A percentile compares a stretch with the other conserved stretches of the same genome.
Evolutionary conservation across 768 basidiomycete species (phyloP).

Genomic region (Lentinula raphanica): DNA sequence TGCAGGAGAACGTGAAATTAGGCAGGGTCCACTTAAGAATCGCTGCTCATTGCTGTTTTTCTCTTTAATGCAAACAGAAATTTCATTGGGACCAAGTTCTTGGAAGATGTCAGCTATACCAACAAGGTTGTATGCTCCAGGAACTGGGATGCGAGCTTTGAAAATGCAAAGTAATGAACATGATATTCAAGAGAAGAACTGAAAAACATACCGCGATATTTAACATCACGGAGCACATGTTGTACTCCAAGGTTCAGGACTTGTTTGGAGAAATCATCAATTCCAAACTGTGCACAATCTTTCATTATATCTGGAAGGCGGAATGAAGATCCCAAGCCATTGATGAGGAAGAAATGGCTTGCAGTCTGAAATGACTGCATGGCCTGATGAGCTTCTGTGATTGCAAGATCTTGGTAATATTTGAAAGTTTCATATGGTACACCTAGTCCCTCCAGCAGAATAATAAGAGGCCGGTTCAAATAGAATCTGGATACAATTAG

Average conservation of each 20-base stretch:
- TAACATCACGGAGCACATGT: constrained; percentile 62
- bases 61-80: constrained; percentile 56
- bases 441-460: constrained; percentile 58
- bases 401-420: constrained; percentile 46
- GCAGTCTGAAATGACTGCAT: constrained; percentile 37
- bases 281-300: constrained; percentile 43
- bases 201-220: constrained; percentile 18
- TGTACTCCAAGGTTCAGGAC: constrained; percentile 50
- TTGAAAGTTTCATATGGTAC: constrained; percentile 50
- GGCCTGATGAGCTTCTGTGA: constrained; percentile 39
- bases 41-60: constrained; percentile 25
- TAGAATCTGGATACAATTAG: constrained; percentile 23
- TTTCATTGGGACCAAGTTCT: constrained; percentile 41
- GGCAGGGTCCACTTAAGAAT: constrained; percentile 49
- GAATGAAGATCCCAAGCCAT: constrained; percentile 56
- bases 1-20: constrained; percentile 61
- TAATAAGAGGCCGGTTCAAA: constrained; percentile 61
- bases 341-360: constrained; percentile 43
- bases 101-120: constrained; percentile 65
- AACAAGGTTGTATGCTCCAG: constrained; percentile 58
- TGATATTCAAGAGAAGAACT: not conserved
- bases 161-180: not conserved
- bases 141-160: constrained; percentile 59
- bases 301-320: constrained; percentile 48
- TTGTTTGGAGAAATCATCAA: constrained; percentile 42